Evolutionary conservation across 768 basidiomycete genomes (phyloP).

Genomic region (Agaricus sinodeliciosus): DNA sequence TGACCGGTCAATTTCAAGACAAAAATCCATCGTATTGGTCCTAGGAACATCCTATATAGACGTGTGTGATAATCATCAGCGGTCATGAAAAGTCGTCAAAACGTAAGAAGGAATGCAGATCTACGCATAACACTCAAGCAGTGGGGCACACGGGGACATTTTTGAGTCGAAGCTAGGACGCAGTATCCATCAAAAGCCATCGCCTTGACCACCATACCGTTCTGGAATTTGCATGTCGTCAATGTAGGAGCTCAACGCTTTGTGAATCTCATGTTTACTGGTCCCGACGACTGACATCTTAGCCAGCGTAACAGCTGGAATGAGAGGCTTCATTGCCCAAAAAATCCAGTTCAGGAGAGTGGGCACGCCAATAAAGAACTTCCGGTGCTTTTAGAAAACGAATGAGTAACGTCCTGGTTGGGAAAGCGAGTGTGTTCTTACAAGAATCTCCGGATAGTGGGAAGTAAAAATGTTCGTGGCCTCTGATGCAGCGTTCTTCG

Average conservation of each 20-base stretch:
- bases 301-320: slow-evolving; percentile 66
- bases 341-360: slow-evolving; percentile 74
- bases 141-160: not conserved
- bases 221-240: slow-evolving; percentile 52
- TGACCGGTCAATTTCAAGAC: not conserved
- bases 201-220: slow-evolving; percentile 64
- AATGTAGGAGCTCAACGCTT: slow-evolving; percentile 54
- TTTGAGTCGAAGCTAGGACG: not conserved
- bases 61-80: too few species aligned
- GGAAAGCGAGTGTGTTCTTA: slow-evolving; percentile 21
- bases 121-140: not conserved
- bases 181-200: slow-evolving; percentile 36
- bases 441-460: slow-evolving; percentile 78
- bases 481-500: slow-evolving; percentile 71
- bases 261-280: slow-evolving; percentile 49
- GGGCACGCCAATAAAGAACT: slow-evolving; percentile 82
- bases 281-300: slow-evolving; percentile 78
- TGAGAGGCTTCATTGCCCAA: slow-evolving; percentile 73
- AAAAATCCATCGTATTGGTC: too few species aligned
- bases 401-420: not conserved
- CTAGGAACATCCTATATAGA: too few species aligned
- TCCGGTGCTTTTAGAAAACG: slow-evolving; percentile 43
- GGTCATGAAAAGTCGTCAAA: too few species aligned
- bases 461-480: slow-evolving; percentile 68
- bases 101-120: too few species aligned